These are phyloP conservation scores for Suillus placidus DNA, from an alignment of 768 basidiomycete species.

Conservation along the genomic window DNA sequence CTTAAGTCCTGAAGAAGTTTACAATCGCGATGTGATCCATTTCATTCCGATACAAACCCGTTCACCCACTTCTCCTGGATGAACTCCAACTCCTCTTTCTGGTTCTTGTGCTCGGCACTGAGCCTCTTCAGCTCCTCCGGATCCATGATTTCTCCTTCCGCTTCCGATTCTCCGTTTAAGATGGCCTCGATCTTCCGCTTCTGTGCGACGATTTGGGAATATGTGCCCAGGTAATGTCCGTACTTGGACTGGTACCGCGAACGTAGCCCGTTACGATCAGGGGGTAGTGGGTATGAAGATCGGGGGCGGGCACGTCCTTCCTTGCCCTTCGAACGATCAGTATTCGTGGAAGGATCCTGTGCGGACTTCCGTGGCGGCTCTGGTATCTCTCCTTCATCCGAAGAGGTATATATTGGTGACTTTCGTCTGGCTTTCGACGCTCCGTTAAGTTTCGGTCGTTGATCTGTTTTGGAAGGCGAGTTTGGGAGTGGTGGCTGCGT, in stretches of 20 bases:
- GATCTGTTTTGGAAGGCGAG: background rate
- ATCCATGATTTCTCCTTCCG: conserved; percentile 56
- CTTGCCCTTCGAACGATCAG: conserved; percentile 20
- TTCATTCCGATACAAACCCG: conserved; percentile 22
- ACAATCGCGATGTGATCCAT: background rate
- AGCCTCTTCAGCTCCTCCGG: conserved; percentile 53
- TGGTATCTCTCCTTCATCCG: conserved; percentile 53
- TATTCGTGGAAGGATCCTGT: conserved; percentile 44
- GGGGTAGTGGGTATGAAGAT: conserved; percentile 39
- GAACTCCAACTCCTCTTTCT: conserved; percentile 55
- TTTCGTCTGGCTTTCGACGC: conserved; percentile 30
- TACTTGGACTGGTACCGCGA: conserved; percentile 56
- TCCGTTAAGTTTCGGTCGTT: background rate
- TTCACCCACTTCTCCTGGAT: conserved; percentile 46
- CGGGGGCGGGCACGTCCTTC: conserved; percentile 32
- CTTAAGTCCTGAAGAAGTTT: background rate
- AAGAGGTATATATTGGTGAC: conserved; percentile 18
- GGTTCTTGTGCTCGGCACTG: conserved; percentile 45
- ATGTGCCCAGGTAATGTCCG: conserved; percentile 49
- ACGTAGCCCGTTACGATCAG: conserved; percentile 55
- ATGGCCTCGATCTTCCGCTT: conserved; percentile 56
- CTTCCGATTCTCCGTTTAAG: conserved; percentile 56
- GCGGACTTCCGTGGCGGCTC: conserved; percentile 71
- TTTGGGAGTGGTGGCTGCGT: background rate
- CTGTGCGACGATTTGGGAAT: conserved; percentile 50